Percentiles rank a stretch among this genome's conserved stretches.
Evolutionary conservation across 2,329 filamentous ascomycete genomes (phyloP).

Genomic region (Xylaria sp.): DNA sequence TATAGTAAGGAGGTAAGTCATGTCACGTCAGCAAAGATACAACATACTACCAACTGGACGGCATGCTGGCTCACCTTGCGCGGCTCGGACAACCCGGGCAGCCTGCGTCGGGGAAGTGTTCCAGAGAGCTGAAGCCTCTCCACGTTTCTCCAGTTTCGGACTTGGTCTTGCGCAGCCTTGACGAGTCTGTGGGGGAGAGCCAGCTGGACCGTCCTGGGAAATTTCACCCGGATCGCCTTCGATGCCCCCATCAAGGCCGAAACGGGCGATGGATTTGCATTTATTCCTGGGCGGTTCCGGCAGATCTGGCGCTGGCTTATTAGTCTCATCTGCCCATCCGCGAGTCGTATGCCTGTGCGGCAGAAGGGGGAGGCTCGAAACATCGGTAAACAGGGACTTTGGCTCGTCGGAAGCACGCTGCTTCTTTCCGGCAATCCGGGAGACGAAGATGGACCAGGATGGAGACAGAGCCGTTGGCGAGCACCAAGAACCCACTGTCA

Average conservation of each 20-base stretch:
- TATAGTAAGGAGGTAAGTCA: not conserved
- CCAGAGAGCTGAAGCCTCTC: conserved; percentile 15
- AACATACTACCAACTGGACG: not conserved
- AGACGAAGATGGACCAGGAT: too few relatives aligned
- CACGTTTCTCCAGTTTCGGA: conserved; percentile 19
- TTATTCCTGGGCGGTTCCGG: not conserved
- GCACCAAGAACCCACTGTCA: not conserved
- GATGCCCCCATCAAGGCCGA: not conserved
- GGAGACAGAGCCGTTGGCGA: not conserved
- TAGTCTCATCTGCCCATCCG: not conserved
- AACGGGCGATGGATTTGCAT: conserved; percentile 12
- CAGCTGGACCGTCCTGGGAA: not conserved
- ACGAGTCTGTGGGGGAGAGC: conserved; percentile 1
- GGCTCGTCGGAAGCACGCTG: conserved; percentile 20
- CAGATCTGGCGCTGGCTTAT: conserved; percentile 4
- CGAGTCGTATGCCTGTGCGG: not conserved
- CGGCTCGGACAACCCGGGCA: conserved; percentile 16
- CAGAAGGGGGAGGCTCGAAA: not conserved
- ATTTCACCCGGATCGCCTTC: conserved; percentile 3
- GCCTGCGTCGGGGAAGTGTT: conserved; percentile 19
- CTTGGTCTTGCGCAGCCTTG: not conserved
- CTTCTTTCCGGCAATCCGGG: conserved; percentile 13
- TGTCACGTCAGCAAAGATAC: not conserved
- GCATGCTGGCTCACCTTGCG: not conserved
- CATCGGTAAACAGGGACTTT: conserved; percentile 2